These are phyloP conservation scores for Colletotrichum sp. DNA, from an alignment of 2,329 filamentous ascomycete species.

Conservation along the genomic window DNA sequence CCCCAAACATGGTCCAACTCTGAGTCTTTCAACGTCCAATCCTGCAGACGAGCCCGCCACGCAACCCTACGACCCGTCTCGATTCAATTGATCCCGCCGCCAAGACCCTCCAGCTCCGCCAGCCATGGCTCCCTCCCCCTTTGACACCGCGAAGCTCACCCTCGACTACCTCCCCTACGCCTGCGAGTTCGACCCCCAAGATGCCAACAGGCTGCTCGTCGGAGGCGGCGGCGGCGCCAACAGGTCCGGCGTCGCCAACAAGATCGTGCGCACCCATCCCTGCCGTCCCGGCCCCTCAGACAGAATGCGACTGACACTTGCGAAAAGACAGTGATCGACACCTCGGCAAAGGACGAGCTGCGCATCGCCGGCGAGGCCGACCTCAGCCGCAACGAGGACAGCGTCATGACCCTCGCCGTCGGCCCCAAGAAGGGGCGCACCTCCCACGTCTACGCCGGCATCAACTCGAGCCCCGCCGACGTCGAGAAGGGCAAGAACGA, in stretches of 20 bases:
- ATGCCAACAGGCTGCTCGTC: constrained; percentile 78
- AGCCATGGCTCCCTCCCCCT: constrained; percentile 39
- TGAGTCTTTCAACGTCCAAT: not conserved
- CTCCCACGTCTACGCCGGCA: constrained; percentile 72
- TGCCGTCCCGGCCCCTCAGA: not conserved
- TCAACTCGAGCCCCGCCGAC: constrained; percentile 80
- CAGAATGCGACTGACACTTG: constrained; percentile 9
- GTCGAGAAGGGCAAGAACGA: constrained; percentile 79
- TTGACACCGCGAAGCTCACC: constrained; percentile 64
- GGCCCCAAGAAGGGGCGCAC: constrained; percentile 52
- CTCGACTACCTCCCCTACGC: constrained; percentile 86
- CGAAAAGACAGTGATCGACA: constrained; percentile 71
- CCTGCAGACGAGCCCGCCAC: not conserved
- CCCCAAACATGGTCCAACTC: not conserved
- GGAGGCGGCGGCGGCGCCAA: constrained; percentile 88
- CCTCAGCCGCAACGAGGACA: constrained; percentile 85
- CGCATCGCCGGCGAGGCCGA: constrained; percentile 74
- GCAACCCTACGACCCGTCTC: not conserved
- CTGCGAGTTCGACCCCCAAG: constrained; percentile 85
- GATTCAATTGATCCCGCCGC: not conserved
- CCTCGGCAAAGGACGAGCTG: constrained; percentile 67
- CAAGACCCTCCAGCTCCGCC: not conserved
- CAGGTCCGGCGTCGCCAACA: constrained; percentile 83
- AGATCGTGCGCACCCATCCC: constrained; percentile 66
- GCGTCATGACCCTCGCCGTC: constrained; percentile 80